Conservation (phyloP, 768 basidiomycete species). For the Tylopilus intermedius region DNA sequence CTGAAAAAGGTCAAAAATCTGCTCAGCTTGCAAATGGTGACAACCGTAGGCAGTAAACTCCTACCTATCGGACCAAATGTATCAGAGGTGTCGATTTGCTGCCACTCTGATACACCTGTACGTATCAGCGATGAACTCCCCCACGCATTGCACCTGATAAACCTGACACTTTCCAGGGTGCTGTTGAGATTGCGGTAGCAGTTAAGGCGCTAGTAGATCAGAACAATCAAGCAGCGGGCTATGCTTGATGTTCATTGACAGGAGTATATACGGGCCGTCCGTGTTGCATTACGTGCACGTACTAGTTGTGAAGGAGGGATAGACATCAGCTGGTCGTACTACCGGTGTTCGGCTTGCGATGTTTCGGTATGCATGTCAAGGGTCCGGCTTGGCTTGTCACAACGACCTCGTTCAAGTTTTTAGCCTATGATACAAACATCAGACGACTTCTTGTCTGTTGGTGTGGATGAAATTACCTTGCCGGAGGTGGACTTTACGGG, state of each 20-base stretch:
- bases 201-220: constrained; percentile 55
- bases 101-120: constrained; percentile 62
- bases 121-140: constrained; percentile 16
- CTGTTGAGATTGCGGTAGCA: constrained; percentile 45
- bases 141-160: neutral
- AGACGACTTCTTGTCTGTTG: no score
- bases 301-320: neutral
- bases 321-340: no score
- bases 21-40: constrained; percentile 41
- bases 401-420: no score
- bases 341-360: no score
- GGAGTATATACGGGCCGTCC: neutral
- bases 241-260: constrained; percentile 6
- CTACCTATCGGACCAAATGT: constrained; percentile 43
- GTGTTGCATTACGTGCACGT: neutral
- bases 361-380: no score
- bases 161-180: constrained; percentile 34
- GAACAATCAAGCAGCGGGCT: constrained; percentile 39
- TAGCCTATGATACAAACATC: no score
- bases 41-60: constrained; percentile 40
- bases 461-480: no score
- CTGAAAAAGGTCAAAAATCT: constrained; percentile 40
- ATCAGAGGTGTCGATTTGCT: constrained; percentile 54
- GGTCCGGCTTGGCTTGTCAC: no score
- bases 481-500: no score